Conservation (phyloP, 2,329 filamentous ascomycete species). For the Whalleya microplaca region DNA sequence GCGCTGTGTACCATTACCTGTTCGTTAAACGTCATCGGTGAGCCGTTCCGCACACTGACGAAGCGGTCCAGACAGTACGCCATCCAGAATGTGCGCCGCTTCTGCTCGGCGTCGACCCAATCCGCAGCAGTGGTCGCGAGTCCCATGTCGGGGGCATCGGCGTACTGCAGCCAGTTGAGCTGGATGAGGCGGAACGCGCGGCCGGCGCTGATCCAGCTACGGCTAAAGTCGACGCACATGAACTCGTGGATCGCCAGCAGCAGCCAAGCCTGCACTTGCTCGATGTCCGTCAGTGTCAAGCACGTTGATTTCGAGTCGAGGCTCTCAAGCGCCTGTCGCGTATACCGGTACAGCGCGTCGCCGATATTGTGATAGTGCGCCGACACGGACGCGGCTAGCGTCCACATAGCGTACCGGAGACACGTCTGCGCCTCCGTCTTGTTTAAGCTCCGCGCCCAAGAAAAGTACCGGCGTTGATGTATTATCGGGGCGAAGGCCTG, state of each 20-base stretch:
- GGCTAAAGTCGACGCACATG: conserved; percentile 27
- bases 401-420: conserved; percentile 26
- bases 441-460: conserved; percentile 21
- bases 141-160: conserved; percentile 14
- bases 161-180: conserved; percentile 26
- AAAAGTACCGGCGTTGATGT: conserved; percentile 24
- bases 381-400: conserved; percentile 23
- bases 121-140: conserved; percentile 3
- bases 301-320: conserved; percentile 18
- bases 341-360: conserved; percentile 21
- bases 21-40: conserved; percentile 25
- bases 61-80: conserved; percentile 26
- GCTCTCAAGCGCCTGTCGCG: conserved; percentile 20
- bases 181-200: conserved; percentile 30
- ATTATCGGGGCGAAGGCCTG: conserved; percentile 22
- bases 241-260: conserved; percentile 30
- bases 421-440: conserved; percentile 24
- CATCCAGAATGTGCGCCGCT: conserved; percentile 24
- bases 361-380: conserved; percentile 26
- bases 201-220: conserved; percentile 30
- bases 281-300: conserved; percentile 18
- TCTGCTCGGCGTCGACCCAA: conserved; percentile 26
- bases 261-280: conserved; percentile 30
- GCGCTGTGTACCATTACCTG: conserved; percentile 14
- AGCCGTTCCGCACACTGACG: conserved; percentile 23